A percentile compares a stretch with the other conserved stretches of the same genome.
Conservation (phyloP, 768 basidiomycete species). For the Thelephora ganbajun region DNA sequence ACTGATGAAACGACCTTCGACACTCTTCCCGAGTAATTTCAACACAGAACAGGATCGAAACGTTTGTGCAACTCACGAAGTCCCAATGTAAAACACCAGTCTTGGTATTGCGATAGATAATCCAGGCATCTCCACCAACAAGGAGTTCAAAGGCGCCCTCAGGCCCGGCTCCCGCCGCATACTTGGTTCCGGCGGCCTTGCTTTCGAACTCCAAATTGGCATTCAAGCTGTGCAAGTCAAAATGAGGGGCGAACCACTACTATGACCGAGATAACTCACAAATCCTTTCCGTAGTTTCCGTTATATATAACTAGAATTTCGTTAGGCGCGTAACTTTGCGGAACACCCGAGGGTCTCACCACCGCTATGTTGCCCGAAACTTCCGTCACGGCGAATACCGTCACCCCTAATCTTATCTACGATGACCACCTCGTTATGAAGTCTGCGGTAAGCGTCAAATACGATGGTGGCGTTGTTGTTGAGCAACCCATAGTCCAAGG, state of each 20-base stretch:
- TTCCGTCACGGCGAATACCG: conserved; percentile 38
- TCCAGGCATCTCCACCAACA: conserved; percentile 51
- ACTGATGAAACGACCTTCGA: conserved; percentile 48
- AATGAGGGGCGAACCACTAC: not conserved
- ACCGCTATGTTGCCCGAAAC: conserved; percentile 40
- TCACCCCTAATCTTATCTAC: conserved; percentile 35
- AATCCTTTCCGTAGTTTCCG: conserved; percentile 54
- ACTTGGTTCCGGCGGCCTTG: conserved; percentile 44
- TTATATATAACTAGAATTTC: conserved; percentile 15
- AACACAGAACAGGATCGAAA: not conserved
- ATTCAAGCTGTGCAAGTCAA: conserved; percentile 29
- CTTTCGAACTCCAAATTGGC: conserved; percentile 49
- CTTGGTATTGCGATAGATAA: conserved; percentile 46
- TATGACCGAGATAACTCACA: conserved; percentile 15
- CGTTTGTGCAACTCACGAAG: conserved; percentile 30
- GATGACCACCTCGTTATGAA: conserved; percentile 37
- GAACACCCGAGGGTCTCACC: conserved; percentile 1
- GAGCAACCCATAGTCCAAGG: conserved; percentile 33
- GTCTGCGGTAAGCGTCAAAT: conserved; percentile 16
- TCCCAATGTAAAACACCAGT: conserved; percentile 59
- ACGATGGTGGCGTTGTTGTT: conserved; percentile 12
- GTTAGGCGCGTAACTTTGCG: not conserved
- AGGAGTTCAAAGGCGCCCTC: conserved; percentile 38
- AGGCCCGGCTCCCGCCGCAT: conserved; percentile 26
- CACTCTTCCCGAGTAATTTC: conserved; percentile 28